Evolutionary conservation across 192 early-diverging fungal species (phyloP), one percentile per base, ranked within the genome.

Genomic region (Coemansia sp.): DNA sequence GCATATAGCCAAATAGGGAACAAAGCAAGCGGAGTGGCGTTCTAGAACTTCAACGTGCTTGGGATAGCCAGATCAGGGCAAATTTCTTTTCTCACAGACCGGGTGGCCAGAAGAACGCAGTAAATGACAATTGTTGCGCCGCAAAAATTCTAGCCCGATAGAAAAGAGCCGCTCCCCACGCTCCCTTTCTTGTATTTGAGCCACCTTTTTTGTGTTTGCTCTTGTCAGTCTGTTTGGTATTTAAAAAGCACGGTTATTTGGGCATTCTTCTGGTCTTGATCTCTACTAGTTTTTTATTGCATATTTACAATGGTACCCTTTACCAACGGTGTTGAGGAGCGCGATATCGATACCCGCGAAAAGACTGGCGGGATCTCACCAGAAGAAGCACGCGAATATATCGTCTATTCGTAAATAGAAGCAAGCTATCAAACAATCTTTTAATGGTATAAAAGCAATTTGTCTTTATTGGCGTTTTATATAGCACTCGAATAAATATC

Each of bases 331-430:
- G 56, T 23, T 11, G 60, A 69, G 28, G 73, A 76, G 2, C 66
- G 73, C 36, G 73, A 76, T 42, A 69, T 76, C 46, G 65, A 76
- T 44, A 68, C 64, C 11, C 62, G 66, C 23, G 73, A 76, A n/a
- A 61, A 49, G 53, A 64, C 48, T 3, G 73, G 66, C 16, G 73
- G 73, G 21, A 58, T 69, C 26, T 38, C 65, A 10, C 40, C 58
- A 0, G 73, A 76, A 4, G 73, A 76, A 26, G 54, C 73, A 3
- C 66, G 73, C 54, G 73, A 76, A 26, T 76, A 66, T 44, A 54
- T 42, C n/a, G 47, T 69, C 51, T 31, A 46, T 21, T 38, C 48
- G 10, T 75, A 68, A 48, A n/a, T 14, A 7, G 3, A 21, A 36
- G 7, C 32, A 34, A 34, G 16, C 21, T 41, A 3, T n/a, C 30